Evolutionary conservation across 805 yeast species (phyloP).

Genomic region (Lipomyces yamanashiensis): DNA sequence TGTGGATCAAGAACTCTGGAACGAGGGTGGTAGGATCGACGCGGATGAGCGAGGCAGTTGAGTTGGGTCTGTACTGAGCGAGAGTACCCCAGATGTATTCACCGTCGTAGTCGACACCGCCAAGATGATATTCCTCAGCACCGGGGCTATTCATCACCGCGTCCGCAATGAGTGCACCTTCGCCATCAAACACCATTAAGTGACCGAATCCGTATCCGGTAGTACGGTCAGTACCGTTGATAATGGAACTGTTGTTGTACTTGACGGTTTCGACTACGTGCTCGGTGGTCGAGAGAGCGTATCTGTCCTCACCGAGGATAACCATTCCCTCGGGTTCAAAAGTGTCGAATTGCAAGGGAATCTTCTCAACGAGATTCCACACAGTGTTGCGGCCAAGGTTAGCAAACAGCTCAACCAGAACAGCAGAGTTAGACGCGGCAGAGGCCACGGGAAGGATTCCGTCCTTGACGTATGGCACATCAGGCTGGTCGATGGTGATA

Average conservation of each 20-base stretch:
- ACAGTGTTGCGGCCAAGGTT: constrained; percentile 23
- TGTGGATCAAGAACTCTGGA: constrained; percentile 15
- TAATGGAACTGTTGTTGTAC: constrained; percentile 11
- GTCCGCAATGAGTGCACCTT: constrained; percentile 19
- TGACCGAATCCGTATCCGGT: constrained; percentile 20
- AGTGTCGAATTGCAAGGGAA: constrained; percentile 25
- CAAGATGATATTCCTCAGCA: constrained; percentile 16
- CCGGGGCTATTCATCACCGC: constrained; percentile 19
- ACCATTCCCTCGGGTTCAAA: constrained; percentile 25
- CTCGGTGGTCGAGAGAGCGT: constrained; percentile 18
- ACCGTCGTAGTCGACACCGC: constrained; percentile 28
- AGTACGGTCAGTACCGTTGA: constrained; percentile 27
- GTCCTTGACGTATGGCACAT: neutral
- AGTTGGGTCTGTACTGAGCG: constrained; percentile 22
- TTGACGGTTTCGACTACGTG: constrained; percentile 8
- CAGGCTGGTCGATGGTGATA: neutral
- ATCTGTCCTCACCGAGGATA: constrained; percentile 15
- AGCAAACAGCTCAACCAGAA: constrained; percentile 11
- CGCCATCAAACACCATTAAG: constrained; percentile 19
- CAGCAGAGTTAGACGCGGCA: constrained; percentile 18
- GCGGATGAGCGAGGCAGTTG: constrained; percentile 20
- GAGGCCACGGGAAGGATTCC: constrained; percentile 18
- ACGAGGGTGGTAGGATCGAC: constrained; percentile 19
- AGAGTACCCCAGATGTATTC: constrained; percentile 19
- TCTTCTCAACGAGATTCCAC: constrained; percentile 25